Percentiles rank a stretch among this genome's conserved stretches.
These are phyloP conservation scores for Tilletia setariae DNA, from an alignment of 1,284 basidiomycete genomes.

Conservation along the genomic window DNA sequence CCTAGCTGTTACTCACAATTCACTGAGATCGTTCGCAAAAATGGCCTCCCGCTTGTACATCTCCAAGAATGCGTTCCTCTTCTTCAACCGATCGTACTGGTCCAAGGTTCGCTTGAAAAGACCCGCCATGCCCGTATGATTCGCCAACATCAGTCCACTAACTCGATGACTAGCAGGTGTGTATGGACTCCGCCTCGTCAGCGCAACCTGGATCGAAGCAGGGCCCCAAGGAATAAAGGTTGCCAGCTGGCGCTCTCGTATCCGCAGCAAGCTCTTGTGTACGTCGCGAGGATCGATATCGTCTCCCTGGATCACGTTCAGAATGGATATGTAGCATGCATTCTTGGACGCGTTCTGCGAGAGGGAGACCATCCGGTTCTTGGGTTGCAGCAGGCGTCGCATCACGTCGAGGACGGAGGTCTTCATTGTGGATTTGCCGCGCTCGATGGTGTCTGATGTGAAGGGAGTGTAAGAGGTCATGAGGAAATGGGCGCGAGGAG, in stretches of 20 bases:
- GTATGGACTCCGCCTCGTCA: constrained; percentile 87
- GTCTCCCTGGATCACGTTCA: constrained; percentile 98
- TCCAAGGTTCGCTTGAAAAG: constrained; percentile 88
- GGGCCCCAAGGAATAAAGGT: constrained; percentile 99
- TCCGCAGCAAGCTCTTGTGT: constrained; percentile 93
- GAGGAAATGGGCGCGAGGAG: constrained; percentile 97
- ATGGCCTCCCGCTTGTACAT: constrained; percentile 91
- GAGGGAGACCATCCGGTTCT: constrained; percentile 92
- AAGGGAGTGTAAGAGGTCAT: constrained; percentile 99
- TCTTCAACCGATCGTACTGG: constrained; percentile 84
- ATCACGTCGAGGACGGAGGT: constrained; percentile 82
- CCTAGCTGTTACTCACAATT: constrained; percentile 39
- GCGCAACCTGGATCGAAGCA: constrained; percentile 93
- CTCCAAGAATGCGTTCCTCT: constrained; percentile 91
- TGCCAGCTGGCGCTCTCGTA: constrained; percentile 90
- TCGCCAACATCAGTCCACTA: constrained; percentile 96
- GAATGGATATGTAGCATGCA: constrained; percentile 79
- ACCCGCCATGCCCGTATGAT: constrained; percentile 88
- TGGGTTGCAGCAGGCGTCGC: constrained; percentile 93
- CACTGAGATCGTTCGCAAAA: constrained; percentile 47
- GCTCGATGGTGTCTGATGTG: constrained; percentile 69
- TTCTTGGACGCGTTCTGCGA: constrained; percentile 59
- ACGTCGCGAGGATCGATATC: constrained; percentile 92
- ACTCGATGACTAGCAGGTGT: constrained; percentile 81
- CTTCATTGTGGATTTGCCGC: constrained; percentile 53